Base-by-base conservation (phyloP, 352 stramenopile species). In the Globisporangium carolinianum region DNA sequence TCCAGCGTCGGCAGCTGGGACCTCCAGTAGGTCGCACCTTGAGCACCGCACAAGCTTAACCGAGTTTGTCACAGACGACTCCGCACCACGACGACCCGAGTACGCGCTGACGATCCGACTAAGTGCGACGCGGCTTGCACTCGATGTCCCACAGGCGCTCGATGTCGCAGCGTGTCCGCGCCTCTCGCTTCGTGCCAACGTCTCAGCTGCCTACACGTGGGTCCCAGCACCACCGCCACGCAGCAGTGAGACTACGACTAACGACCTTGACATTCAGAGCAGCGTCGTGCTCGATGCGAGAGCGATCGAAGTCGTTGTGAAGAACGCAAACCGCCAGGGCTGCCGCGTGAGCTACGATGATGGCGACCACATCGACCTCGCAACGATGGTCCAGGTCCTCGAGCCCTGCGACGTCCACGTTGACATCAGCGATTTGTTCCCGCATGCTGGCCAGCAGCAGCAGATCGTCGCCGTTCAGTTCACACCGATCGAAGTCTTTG, bases 401-500 rank as follows among this genome's bases (percentile, higher is more conserved):
- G 84, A 94, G 48, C 84, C 84, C 5, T 89, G 76, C 37, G 70
- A 81, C 38, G 48, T 94, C 1, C 73, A 85, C 32, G 65, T 89
- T 3, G 78, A 88, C 53, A 63, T 90, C 15, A 89, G 66, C 32
- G 76, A 90, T 47, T 45, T 92, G 47, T 86, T 87, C 53, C 76
- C 83, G 0, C 68, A 86, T 43, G 78, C 75, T 5, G 69, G 74
- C 5, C 78, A 89, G 51, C 68, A 79, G 6, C 84, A 94, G 47
- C 82, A 92, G 39, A 91, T 90, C 67, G 63, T 91, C 11, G 68
- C 79, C 14, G 59, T 94, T 17, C 72, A 58, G 11, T 85, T 94
- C 58, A 90, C 76, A 51, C 77, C 84, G 5, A 85, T 94, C 48
- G 74, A 91, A 63, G 72, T 91, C 6, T 94, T 86, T 43, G 62